Conservation (phyloP, 2,329 filamentous ascomycete species). For the Neonectria punicea region DNA sequence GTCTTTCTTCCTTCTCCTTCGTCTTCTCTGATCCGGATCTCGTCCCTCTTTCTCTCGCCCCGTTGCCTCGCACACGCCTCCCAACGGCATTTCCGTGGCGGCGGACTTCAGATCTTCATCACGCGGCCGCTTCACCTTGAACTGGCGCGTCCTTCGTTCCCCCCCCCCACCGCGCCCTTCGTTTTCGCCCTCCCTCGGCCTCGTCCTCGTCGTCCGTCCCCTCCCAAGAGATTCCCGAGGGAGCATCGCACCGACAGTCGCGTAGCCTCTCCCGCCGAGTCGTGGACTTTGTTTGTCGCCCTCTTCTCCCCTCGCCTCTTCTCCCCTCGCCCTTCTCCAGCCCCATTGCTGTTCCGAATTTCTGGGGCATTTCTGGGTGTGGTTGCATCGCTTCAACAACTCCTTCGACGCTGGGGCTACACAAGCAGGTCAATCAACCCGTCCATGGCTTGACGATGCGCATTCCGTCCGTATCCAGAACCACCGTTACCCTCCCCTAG, state of each 20-base stretch:
- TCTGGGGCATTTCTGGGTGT: constrained; percentile 19
- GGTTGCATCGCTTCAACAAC: constrained; percentile 20
- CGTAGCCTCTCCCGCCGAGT: constrained; percentile 4
- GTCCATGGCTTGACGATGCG: constrained; percentile 47
- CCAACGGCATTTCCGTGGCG: constrained; percentile 28
- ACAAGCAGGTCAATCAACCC: constrained; percentile 27
- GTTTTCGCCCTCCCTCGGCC: constrained; percentile 14
- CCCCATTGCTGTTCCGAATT: constrained; percentile 6
- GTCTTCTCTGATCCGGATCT: constrained; percentile 17
- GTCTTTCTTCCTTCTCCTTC: constrained; percentile 20
- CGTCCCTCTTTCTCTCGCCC: constrained; percentile 10
- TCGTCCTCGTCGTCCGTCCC: constrained; percentile 7
- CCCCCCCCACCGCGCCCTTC: constrained; percentile 29
- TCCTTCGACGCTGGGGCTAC: constrained; percentile 19
- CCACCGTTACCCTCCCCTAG: constrained; percentile 44
- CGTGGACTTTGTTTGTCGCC: constrained; percentile 14
- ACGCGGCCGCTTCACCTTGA: constrained; percentile 39
- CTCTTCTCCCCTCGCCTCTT: background rate
- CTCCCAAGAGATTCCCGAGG: constrained; percentile 10
- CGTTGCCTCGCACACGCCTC: constrained; percentile 6
- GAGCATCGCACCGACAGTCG: constrained; percentile 7
- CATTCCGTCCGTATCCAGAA: constrained; percentile 42
- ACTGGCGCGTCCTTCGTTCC: constrained; percentile 35
- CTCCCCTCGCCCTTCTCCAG: background rate
- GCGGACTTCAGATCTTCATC: constrained; percentile 29